Evolutionary conservation across 805 yeast species (phyloP).

Genomic region (Zygoascus tannicola): DNA sequence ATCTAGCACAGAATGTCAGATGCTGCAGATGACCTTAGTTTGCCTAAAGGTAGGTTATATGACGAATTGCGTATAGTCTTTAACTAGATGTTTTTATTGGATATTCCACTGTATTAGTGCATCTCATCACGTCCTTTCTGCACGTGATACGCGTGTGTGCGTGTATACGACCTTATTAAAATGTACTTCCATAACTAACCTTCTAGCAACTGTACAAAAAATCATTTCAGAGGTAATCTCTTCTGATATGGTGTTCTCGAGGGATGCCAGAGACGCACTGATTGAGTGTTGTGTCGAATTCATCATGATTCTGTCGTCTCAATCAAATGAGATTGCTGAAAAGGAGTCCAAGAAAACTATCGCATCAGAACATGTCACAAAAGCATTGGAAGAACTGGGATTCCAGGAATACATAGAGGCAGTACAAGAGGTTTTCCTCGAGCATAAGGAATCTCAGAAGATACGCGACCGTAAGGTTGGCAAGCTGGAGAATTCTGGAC

Average conservation of each 20-base stretch:
- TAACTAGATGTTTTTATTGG: too few relatives aligned
- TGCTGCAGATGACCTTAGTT: slow-evolving; percentile 28
- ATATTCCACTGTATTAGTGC: too few relatives aligned
- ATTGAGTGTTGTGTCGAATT: slow-evolving; percentile 96
- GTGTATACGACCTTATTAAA: too few relatives aligned
- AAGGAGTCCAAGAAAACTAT: slow-evolving; percentile 93
- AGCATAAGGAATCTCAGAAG: slow-evolving; percentile 81
- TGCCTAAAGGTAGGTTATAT: slow-evolving; percentile 23
- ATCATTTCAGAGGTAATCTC: slow-evolving; percentile 86
- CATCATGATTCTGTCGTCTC: slow-evolving; percentile 87
- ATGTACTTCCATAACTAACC: too few relatives aligned
- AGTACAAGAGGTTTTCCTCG: slow-evolving; percentile 66
- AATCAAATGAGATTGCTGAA: slow-evolving; percentile 92
- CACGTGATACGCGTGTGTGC: too few relatives aligned
- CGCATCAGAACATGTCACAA: slow-evolving; percentile 90
- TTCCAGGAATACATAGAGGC: slow-evolving; percentile 77
- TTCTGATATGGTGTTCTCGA: slow-evolving; percentile 74
- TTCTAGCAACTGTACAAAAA: slow-evolving; percentile 86
- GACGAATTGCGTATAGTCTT: too few relatives aligned
- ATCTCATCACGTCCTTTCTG: too few relatives aligned
- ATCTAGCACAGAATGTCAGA: slow-evolving; percentile 12
- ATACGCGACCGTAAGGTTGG: slow-evolving; percentile 82
- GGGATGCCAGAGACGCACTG: slow-evolving; percentile 89
- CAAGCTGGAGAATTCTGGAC: slow-evolving; percentile 86
- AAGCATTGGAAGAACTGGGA: slow-evolving; percentile 80